Conservation (phyloP, 2,329 filamentous ascomycete species). For the Colletotrichum tofieldiae region DNA sequence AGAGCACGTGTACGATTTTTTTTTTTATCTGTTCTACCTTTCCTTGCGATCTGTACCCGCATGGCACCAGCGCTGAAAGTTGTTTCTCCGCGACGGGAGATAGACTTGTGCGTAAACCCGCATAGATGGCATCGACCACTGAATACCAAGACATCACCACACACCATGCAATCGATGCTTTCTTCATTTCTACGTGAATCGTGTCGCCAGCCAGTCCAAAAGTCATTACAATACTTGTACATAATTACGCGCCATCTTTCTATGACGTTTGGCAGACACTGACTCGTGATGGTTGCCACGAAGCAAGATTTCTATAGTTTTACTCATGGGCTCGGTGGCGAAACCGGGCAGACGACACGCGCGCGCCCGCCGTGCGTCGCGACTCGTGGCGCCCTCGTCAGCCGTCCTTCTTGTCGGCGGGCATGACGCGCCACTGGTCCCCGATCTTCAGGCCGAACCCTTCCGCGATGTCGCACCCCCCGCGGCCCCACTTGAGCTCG, state of each 20-base stretch:
- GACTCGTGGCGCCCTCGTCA: not conserved
- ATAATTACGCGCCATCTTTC: not conserved
- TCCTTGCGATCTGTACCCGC: slow-evolving; percentile 2
- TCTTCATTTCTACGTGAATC: not conserved
- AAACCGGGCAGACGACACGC: not conserved
- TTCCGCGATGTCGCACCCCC: slow-evolving; percentile 58
- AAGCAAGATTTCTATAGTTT: not conserved
- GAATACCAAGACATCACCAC: slow-evolving; percentile 30
- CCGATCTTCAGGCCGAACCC: slow-evolving; percentile 55
- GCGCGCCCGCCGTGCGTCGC: too few species aligned
- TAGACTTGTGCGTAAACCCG: slow-evolving; percentile 6
- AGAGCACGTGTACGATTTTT: slow-evolving; percentile 38
- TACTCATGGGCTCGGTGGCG: not conserved
- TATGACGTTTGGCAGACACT: not conserved
- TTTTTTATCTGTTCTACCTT: slow-evolving; percentile 1
- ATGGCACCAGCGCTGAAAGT: slow-evolving; percentile 26
- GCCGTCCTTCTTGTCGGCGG: slow-evolving; percentile 48
- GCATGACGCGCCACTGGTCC: slow-evolving; percentile 64
- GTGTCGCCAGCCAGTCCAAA: not conserved
- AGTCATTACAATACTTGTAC: too few species aligned
- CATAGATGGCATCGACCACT: slow-evolving; percentile 33
- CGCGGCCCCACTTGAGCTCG: slow-evolving; percentile 63
- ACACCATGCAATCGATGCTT: not conserved
- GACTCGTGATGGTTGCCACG: not conserved
- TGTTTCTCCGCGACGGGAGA: slow-evolving; percentile 1